Evolutionary conservation across 345 rosid species (phyloP).

Genomic region (Pugionium cornutum): DNA sequence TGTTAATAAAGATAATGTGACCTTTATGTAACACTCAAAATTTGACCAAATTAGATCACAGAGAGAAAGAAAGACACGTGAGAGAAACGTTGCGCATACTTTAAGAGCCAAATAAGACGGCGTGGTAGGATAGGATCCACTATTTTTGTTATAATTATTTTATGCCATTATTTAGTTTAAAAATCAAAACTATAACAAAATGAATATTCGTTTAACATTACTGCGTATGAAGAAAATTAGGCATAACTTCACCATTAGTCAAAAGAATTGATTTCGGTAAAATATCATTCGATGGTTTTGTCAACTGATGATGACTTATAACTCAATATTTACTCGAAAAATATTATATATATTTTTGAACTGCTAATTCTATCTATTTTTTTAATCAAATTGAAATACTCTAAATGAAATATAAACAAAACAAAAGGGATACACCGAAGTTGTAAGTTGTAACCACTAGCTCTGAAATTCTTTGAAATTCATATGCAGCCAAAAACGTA

Average conservation of each 20-base stretch:
- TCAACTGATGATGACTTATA: constrained; percentile 1
- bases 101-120: constrained; percentile 25
- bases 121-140: constrained; percentile 29
- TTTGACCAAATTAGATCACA: constrained; percentile 20
- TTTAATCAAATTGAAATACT: not conserved
- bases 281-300: constrained; percentile 24
- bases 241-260: constrained; percentile 20
- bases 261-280: constrained; percentile 22
- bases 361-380: no score
- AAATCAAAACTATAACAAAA: not conserved
- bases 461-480: not conserved
- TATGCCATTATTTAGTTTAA: constrained; percentile 1
- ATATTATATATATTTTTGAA: not conserved
- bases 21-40: constrained; percentile 23
- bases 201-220: not conserved
- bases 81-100: constrained; percentile 26
- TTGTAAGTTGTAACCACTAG: constrained; percentile 4
- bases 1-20: constrained; percentile 1
- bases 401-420: constrained; percentile 4
- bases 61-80: constrained; percentile 34
- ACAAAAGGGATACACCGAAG: not conserved
- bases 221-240: constrained; percentile 26
- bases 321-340: not conserved
- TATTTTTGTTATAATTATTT: constrained; percentile 19
- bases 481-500: constrained; percentile 15